Conservation (phyloP, 2,329 filamentous ascomycete species). For the Diaporthe sp. region DNA sequence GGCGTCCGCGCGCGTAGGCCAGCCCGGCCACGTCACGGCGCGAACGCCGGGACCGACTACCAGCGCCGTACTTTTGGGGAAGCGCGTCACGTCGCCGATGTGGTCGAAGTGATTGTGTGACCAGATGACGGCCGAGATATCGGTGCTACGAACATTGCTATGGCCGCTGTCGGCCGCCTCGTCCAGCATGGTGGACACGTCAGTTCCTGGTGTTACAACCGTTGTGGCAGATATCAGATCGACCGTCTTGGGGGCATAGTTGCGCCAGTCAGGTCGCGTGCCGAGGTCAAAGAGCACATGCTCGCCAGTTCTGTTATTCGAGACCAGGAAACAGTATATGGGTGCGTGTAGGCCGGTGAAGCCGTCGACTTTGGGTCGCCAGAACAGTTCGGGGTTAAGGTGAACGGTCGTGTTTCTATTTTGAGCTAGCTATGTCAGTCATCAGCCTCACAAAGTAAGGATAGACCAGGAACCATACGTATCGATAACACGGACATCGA, state of each 20-base stretch:
- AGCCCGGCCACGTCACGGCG: constrained; percentile 52
- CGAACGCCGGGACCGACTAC: constrained; percentile 61
- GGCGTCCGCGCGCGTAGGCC: constrained; percentile 48
- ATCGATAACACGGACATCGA: constrained; percentile 27
- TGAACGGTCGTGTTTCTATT: constrained; percentile 10
- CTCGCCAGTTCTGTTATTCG: constrained; percentile 2
- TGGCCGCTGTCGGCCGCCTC: constrained; percentile 43
- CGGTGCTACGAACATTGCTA: background rate
- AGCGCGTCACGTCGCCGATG: constrained; percentile 56
- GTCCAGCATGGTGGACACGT: constrained; percentile 51
- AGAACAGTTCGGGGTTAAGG: constrained; percentile 20
- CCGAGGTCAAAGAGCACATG: constrained; percentile 48
- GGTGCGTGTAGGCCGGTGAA: constrained; percentile 18
- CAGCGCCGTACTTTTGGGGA: constrained; percentile 53
- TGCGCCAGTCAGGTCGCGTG: constrained; percentile 53
- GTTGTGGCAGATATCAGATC: constrained; percentile 41
- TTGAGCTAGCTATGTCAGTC: background rate
- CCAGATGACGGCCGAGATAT: constrained; percentile 37
- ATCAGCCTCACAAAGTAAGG: background rate
- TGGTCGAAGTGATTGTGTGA: constrained; percentile 59
- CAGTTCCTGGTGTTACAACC: constrained; percentile 47
- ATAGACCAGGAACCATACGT: background rate
- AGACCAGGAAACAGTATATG: constrained; percentile 17
- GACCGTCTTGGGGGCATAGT: constrained; percentile 45
- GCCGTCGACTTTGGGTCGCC: constrained; percentile 3